These are phyloP conservation scores for Populus hybrid DNA, from an alignment of 441 rosid genomes.

Conservation along the genomic window DNA sequence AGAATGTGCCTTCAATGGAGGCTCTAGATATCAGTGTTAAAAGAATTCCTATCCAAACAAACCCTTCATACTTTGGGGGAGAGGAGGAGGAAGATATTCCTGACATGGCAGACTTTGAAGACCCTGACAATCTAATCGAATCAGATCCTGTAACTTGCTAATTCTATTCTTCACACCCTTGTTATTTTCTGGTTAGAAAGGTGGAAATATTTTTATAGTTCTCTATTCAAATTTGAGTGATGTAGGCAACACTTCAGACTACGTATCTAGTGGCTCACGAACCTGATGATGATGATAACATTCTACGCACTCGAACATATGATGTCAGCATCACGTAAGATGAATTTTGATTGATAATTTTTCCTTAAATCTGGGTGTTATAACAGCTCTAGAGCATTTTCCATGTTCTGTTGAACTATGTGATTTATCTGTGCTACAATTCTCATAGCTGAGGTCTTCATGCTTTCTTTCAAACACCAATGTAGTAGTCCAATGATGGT, in stretches of 20 bases:
- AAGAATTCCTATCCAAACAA: too few species aligned
- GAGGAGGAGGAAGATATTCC: slow-evolving; percentile 93
- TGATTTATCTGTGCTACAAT: neutral
- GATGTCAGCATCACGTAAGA: slow-evolving; percentile 99
- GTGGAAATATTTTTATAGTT: neutral
- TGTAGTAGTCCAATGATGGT: neutral
- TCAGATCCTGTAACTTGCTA: slow-evolving; percentile 63
- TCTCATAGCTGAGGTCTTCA: neutral
- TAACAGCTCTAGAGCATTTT: neutral
- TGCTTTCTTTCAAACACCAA: neutral
- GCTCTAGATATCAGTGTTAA: too few species aligned
- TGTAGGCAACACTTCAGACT: slow-evolving; percentile 81
- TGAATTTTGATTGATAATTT: neutral
- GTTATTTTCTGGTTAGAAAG: neutral
- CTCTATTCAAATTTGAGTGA: slow-evolving; percentile 3
- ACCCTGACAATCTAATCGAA: slow-evolving; percentile 64
- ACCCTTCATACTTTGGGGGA: slow-evolving; percentile 78
- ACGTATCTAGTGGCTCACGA: slow-evolving; percentile 75
- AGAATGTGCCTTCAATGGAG: too few species aligned
- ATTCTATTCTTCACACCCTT: neutral
- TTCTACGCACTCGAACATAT: slow-evolving; percentile 89
- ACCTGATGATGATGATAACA: slow-evolving; percentile 78
- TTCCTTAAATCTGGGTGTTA: neutral
- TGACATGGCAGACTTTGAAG: slow-evolving; percentile 88
- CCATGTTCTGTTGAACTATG: neutral